phyloP scores from a whole-genome alignment of 805 yeast species.

The Ogataea methylovora region DNA sequence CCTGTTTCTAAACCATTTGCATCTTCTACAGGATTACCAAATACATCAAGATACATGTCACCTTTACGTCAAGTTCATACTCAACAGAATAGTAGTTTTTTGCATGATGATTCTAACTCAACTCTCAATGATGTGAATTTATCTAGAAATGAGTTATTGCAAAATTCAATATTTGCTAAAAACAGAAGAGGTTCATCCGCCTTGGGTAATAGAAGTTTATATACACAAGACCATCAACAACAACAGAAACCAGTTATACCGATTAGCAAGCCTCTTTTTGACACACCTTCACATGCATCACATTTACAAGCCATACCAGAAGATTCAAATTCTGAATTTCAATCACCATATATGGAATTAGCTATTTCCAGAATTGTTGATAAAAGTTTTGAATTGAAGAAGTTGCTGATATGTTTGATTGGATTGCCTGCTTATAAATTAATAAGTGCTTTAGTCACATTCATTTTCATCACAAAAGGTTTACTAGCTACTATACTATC shows the following conservation, averaged over 20 bases:
- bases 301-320: neutral
- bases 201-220: no score
- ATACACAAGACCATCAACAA: neutral
- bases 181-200: constrained; percentile 10
- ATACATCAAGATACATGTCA: neutral
- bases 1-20: neutral
- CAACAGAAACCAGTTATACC: neutral
- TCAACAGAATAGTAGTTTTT: no score
- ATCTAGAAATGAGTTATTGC: constrained; percentile 1
- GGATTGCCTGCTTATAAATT: constrained; percentile 24
- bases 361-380: constrained; percentile 40
- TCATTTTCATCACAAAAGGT: constrained; percentile 11
- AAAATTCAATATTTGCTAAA: constrained; percentile 14
- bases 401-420: constrained; percentile 23
- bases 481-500: neutral
- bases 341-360: constrained; percentile 33
- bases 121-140: neutral
- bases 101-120: no score
- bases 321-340: constrained; percentile 24
- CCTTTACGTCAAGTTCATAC: constrained; percentile 1
- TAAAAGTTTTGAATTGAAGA: constrained; percentile 29
- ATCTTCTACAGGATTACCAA: neutral
- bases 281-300: neutral
- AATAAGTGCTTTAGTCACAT: constrained; percentile 13
- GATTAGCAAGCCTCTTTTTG: neutral